phyloP scores from a whole-genome alignment of 345 rosid genomes.

The Rhodamnia argentea region DNA sequence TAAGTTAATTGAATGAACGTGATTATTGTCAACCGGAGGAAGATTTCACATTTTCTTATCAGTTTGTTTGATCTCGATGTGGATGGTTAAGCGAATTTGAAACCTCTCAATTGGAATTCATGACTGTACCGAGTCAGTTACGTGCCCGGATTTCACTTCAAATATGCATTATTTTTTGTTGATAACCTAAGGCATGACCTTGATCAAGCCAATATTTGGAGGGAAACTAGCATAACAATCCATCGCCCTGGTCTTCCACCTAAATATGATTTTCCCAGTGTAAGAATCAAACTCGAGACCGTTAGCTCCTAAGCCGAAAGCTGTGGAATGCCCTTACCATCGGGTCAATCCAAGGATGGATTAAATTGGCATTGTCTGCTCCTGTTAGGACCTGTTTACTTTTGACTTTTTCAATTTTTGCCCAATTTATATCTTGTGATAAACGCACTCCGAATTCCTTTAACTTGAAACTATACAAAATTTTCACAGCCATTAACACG shows the following conservation, averaged over 20 bases:
- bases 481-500: background rate
- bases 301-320: background rate
- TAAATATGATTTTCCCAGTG: background rate
- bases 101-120: background rate
- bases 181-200: background rate
- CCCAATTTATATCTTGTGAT: background rate
- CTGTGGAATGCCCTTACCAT: background rate
- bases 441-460: background rate
- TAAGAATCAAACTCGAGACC: background rate
- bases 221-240: rapidly evolving
- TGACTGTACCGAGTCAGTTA: background rate
- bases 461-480: background rate
- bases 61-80: background rate
- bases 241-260: background rate
- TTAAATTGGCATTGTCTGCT: background rate
- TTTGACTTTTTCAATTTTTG: background rate
- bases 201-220: background rate
- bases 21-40: background rate
- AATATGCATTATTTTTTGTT: background rate
- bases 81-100: background rate
- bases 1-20: background rate
- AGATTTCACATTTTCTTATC: background rate
- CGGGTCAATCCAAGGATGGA: background rate
- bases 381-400: background rate
- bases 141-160: background rate